Evolutionary conservation across 306 rosid species (phyloP), one percentile per base, ranked within the genome.

Genomic region (Sechiopsis laciniata): DNA sequence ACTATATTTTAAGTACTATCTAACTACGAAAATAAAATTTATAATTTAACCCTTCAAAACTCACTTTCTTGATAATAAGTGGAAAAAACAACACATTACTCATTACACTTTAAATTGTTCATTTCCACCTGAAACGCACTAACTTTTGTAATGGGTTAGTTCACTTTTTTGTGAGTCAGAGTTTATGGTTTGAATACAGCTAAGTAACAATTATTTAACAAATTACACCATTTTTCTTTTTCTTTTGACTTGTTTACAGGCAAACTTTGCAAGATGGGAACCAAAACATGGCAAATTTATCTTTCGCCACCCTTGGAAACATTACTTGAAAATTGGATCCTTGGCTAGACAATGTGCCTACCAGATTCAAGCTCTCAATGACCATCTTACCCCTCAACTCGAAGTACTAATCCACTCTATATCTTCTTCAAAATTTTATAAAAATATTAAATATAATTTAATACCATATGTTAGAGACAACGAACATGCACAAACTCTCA

Each of bases 201-300:
- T 69, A 65, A 35, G 16, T 50, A 63, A 63, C 13, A 8, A 63
- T 26, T 26, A 26, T n/a, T n/a, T n/a, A n/a, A n/a, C n/a, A n/a
- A n/a, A n/a, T n/a, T n/a, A n/a, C n/a, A 26, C 29, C 29, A 26
- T 26, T 26, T 26, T 26, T 1, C n/a, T n/a, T 20, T 15, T 14
- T 51, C 32, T 42, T 54, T 20, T 55, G 15, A 45, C 55, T 62
- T 26, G 19, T 32, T 32, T 32, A 8, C 80, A 93, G 98, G 95
- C 87, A 74, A 94, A 87, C 82, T 89, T 91, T 50, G 96, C 97
- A 55, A 83, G 87, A 79, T 94, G 97, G 98, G 99, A 94, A 74
- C 99, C 97, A 29, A 88, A 89, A 48, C 99, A 94, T 78, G 99
- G 97, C 0, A 73, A 80, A 51, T 94, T 89, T 81, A 64, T 74